Percentiles rank a stretch among this genome's conserved stretches.
These are phyloP conservation scores for Powellomyces hirtus DNA, from an alignment of 192 early-diverging fungal genomes.

Conservation along the genomic window DNA sequence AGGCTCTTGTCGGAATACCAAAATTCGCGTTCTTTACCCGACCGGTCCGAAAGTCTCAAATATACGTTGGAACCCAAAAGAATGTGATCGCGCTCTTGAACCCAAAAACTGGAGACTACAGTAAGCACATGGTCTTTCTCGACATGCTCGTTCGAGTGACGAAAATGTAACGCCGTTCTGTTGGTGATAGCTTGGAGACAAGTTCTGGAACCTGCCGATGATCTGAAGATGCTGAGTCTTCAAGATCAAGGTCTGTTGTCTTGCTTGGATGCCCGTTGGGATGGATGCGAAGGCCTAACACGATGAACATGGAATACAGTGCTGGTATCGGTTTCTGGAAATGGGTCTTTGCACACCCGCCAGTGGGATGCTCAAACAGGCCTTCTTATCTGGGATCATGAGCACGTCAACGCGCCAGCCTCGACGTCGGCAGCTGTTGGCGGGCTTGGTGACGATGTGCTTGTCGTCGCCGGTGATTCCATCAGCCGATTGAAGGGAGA, in stretches of 20 bases:
- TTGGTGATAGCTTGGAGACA: conserved; percentile 78
- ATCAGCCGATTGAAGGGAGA: background rate
- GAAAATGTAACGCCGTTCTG: too few relatives aligned
- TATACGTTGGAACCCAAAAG: conserved; percentile 65
- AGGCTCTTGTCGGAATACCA: conserved; percentile 22
- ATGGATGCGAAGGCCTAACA: too few relatives aligned
- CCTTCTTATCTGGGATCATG: conserved; percentile 44
- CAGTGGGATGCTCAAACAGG: conserved; percentile 47
- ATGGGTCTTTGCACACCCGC: conserved; percentile 37
- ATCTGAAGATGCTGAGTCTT: conserved; percentile 43
- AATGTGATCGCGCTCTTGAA: conserved; percentile 73
- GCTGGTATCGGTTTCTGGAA: conserved; percentile 40
- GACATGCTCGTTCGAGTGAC: too few relatives aligned
- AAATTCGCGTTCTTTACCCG: conserved; percentile 10
- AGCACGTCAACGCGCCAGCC: background rate
- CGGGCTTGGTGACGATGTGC: conserved; percentile 7
- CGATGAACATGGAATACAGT: too few relatives aligned
- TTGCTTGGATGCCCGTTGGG: too few relatives aligned
- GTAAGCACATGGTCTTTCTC: too few relatives aligned
- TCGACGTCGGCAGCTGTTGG: conserved; percentile 7
- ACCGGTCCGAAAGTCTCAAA: conserved; percentile 5
- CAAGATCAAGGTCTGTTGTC: background rate
- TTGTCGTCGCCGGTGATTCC: conserved; percentile 14
- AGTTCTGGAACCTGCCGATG: conserved; percentile 56
- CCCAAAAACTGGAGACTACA: conserved; percentile 63